Evolutionary conservation across 2,329 filamentous ascomycete species (phyloP).

Genomic region (Talaromyces sp.): DNA sequence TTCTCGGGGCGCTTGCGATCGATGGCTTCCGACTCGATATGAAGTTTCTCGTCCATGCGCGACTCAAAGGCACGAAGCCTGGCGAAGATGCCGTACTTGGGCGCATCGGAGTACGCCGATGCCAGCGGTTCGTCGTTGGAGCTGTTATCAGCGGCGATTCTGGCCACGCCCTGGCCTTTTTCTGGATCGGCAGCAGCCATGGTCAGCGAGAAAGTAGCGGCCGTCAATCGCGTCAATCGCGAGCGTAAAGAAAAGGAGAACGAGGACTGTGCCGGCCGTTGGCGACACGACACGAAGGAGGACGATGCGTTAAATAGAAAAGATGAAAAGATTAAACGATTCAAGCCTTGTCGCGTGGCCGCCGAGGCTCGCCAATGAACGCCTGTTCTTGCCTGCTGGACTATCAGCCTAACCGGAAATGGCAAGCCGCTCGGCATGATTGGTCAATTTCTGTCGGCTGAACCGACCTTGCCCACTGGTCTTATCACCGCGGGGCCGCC

Average conservation of each 20-base stretch:
- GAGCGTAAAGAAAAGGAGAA: not conserved
- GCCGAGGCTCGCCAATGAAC: not conserved
- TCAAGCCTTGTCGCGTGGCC: not conserved
- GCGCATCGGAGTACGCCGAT: not conserved
- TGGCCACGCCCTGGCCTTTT: slow-evolving; percentile 4
- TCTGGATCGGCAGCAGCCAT: slow-evolving; percentile 2
- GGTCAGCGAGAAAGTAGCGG: not conserved
- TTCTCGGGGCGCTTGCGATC: slow-evolving; percentile 44
- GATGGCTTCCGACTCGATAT: slow-evolving; percentile 47
- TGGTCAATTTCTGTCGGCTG: not conserved
- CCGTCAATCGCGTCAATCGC: not conserved
- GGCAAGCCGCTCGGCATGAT: not conserved
- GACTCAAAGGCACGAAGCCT: slow-evolving; percentile 37
- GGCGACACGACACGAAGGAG: not conserved
- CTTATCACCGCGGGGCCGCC: not conserved
- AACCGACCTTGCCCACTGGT: not conserved
- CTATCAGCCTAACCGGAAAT: not conserved
- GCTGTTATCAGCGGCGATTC: slow-evolving; percentile 3
- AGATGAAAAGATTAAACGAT: not conserved
- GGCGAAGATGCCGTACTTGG: slow-evolving; percentile 13
- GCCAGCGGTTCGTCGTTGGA: slow-evolving; percentile 3
- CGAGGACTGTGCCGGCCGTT: not conserved
- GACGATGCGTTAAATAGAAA: not conserved
- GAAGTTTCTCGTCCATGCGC: slow-evolving; percentile 43
- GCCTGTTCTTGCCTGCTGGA: not conserved